Conservation (phyloP, 306 rosid genomes). For the Cucumis melo region DNA sequence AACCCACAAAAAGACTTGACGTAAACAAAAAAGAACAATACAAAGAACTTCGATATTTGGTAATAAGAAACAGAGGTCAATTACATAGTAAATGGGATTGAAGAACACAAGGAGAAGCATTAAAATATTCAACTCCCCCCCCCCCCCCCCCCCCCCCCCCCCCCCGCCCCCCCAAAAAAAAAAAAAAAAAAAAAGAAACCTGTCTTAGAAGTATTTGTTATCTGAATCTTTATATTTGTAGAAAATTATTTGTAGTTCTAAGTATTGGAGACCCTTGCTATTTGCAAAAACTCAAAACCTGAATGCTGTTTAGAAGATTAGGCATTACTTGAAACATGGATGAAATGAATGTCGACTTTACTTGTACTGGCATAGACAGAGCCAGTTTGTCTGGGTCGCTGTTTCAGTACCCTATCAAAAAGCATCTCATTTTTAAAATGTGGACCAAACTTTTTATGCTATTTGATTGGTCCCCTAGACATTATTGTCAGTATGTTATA, state of each 20-base stretch:
- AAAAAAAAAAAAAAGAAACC: too few species aligned
- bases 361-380: background rate
- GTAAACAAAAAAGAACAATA: background rate
- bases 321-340: background rate
- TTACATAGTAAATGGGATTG: background rate
- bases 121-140: background rate
- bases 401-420: background rate
- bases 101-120: background rate
- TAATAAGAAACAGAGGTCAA: background rate
- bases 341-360: background rate
- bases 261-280: background rate
- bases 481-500: constrained; percentile 43
- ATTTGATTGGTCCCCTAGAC: constrained; percentile 65
- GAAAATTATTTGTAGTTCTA: background rate
- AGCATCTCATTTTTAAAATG: constrained; percentile 13
- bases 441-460: constrained; percentile 44
- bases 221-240: background rate
- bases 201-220: background rate
- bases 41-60: background rate
- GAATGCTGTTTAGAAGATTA: background rate
- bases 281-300: background rate
- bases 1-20: background rate
- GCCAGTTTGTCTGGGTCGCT: constrained; percentile 1
- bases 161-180: too few species aligned
- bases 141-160: too few species aligned